A percentile compares a stretch with the other conserved stretches of the same genome.
These are phyloP conservation scores for Monosporascus sp. DNA, from an alignment of 2,329 filamentous ascomycete species.

Conservation along the genomic window DNA sequence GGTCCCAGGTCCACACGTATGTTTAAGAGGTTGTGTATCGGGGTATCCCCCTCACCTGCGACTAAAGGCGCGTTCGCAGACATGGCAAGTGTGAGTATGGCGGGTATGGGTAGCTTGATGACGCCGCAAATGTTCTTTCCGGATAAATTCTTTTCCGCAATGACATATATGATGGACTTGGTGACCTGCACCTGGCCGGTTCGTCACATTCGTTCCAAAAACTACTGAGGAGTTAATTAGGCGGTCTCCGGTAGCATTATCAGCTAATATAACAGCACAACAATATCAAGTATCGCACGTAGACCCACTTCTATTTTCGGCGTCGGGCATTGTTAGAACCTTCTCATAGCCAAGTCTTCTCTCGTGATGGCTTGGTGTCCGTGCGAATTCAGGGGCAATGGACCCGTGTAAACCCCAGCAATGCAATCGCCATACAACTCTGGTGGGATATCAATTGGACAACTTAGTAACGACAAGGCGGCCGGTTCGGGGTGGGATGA, in stretches of 20 bases:
- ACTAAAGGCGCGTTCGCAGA: constrained; percentile 2
- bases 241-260: background rate
- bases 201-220: background rate
- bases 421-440: no score
- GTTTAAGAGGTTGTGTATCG: background rate
- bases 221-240: background rate
- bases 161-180: background rate
- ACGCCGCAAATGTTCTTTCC: constrained; percentile 4
- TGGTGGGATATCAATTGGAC: no score
- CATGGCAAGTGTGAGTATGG: background rate
- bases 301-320: no score
- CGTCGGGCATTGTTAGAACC: no score
- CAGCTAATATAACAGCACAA: background rate
- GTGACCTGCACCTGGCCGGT: background rate
- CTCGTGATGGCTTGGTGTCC: no score
- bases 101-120: constrained; percentile 2
- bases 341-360: no score
- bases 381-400: no score
- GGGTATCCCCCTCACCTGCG: background rate
- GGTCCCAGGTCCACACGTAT: background rate
- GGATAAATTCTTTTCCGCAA: constrained; percentile 1
- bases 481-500: no score
- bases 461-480: no score
- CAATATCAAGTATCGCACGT: no score
- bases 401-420: no score